These are phyloP conservation scores for Aspergillus pseudoviridinutans DNA, from an alignment of 2,329 filamentous ascomycete genomes.

Conservation along the genomic window DNA sequence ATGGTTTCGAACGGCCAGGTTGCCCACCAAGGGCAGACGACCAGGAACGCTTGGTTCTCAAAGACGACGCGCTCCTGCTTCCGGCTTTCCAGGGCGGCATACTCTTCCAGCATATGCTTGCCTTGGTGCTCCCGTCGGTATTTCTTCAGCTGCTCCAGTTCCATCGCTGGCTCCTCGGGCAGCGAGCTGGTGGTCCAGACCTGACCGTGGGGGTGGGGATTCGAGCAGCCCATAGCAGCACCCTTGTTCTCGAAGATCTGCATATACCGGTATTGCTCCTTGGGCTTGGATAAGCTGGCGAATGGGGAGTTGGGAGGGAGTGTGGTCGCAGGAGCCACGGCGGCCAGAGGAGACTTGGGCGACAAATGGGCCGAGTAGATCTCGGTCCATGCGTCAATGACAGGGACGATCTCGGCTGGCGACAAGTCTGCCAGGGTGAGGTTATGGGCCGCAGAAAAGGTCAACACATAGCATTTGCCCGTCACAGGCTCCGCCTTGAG, in stretches of 20 bases:
- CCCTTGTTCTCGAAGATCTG: conserved; percentile 99
- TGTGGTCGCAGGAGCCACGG: conserved; percentile 44
- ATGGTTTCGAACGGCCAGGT: conserved; percentile 96
- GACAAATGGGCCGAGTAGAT: conserved; percentile 82
- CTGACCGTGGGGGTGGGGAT: conserved; percentile 95
- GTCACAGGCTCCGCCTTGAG: conserved; percentile 82
- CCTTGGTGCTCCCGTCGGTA: conserved; percentile 72
- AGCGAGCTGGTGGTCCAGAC: conserved; percentile 90
- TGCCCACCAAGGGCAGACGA: conserved; percentile 96
- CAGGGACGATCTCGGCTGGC: conserved; percentile 69
- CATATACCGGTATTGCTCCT: conserved; percentile 87
- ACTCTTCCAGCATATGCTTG: conserved; percentile 77
- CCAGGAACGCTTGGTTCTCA: conserved; percentile 78
- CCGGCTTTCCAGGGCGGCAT: conserved; percentile 73
- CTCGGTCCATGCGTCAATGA: conserved; percentile 85
- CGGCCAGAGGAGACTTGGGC: conserved; percentile 61
- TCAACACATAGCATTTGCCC: conserved; percentile 94
- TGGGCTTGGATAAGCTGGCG: conserved; percentile 50
- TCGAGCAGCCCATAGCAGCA: conserved; percentile 95
- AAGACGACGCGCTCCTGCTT: conserved; percentile 85
- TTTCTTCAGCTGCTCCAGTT: conserved; percentile 72
- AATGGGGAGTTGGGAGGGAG: conserved; percentile 46
- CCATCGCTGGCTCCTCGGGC: conserved; percentile 81
- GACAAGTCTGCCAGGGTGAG: conserved; percentile 88
- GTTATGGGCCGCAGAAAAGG: conserved; percentile 87